Base-by-base conservation (phyloP, 2,329 filamentous ascomycete genomes). In the Xylariaceae sp. region DNA sequence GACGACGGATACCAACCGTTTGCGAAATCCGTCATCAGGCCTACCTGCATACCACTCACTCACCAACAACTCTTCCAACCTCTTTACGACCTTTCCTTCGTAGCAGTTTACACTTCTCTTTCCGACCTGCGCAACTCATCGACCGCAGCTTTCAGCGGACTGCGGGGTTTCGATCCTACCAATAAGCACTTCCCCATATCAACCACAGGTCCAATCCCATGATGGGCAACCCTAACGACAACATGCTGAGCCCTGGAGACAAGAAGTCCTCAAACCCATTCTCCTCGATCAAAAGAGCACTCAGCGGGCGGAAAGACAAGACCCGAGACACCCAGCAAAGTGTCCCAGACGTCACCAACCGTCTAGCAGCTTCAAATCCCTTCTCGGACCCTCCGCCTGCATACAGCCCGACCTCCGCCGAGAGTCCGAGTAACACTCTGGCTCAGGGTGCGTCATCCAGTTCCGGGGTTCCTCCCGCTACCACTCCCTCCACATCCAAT, bases 301-400 rank as follows among this genome's bases (percentile, higher is more conserved):
- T 54, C 14, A 48, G 46, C n/a, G 39, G 48, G 39, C 39, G 17
- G 31, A 49, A 22, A 43, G 40, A 36, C 22, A 49, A 27, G 22
- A 53, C 19, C 31, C 39, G 42, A 4, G 47, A 52, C 11, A 48
- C 10, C 18, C 19, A 18, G 11, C 17, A 22, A 36, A 19, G 35
- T 33, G 5, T 42, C 42, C 14, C 39, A 31, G 7, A 5, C n/a
- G 2, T 32, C 17, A 33, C 43, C 18, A 42, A 18, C 6, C 32
- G 12, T 11, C 19, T 48, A 14, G 47, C 39, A 15, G 22, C 42
- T 43, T 49, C 35, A 17, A 56, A 44, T 44, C 49, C 44, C 44
- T 54, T 38, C 47, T 19, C 22, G 18, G 54, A 48, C 14, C 58
- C 60, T 1, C 59, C 59, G 5, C 60, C 61, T 19, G 48, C 56